A percentile compares a stretch with the other conserved stretches of the same genome.
phyloP scores from a whole-genome alignment of 345 rosid genomes.

The Excoecaria agallocha region DNA sequence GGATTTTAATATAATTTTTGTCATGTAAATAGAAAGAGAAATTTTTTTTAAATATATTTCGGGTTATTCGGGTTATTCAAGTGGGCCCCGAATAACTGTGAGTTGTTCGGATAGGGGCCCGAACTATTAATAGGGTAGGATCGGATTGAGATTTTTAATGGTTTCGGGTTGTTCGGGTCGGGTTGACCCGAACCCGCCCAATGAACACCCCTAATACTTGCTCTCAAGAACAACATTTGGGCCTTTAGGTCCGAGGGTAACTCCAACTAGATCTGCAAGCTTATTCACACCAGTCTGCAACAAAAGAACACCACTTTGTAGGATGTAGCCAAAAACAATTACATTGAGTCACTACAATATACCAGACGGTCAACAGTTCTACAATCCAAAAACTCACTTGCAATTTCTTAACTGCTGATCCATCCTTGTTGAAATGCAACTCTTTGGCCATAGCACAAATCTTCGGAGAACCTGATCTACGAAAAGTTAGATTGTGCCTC shows the following conservation, averaged over 20 bases:
- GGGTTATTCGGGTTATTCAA: no score
- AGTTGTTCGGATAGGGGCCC: no score
- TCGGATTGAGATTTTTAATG: no score
- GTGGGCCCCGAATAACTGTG: no score
- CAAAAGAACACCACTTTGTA: constrained; percentile 7
- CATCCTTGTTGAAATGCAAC: constrained; percentile 91
- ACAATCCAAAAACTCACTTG: constrained; percentile 51
- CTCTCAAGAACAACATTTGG: constrained; percentile 97
- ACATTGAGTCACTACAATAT: no score
- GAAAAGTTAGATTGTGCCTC: constrained; percentile 45
- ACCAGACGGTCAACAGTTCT: not conserved
- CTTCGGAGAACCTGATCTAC: constrained; percentile 47
- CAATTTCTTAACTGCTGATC: constrained; percentile 75
- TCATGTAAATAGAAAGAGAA: no score
- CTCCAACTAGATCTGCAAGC: constrained; percentile 97
- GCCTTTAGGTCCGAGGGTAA: constrained; percentile 93
- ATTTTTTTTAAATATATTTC: no score
- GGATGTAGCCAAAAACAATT: not conserved
- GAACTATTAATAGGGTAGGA: no score
- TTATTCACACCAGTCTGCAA: constrained; percentile 89
- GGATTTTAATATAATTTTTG: no score
- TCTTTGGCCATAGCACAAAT: constrained; percentile 81
- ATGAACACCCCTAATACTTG: no score
- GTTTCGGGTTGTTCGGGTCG: no score
- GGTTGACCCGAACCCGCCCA: no score